phyloP scores from a whole-genome alignment of 148 eudicot species.

The Rhododendron kiyosumense region DNA sequence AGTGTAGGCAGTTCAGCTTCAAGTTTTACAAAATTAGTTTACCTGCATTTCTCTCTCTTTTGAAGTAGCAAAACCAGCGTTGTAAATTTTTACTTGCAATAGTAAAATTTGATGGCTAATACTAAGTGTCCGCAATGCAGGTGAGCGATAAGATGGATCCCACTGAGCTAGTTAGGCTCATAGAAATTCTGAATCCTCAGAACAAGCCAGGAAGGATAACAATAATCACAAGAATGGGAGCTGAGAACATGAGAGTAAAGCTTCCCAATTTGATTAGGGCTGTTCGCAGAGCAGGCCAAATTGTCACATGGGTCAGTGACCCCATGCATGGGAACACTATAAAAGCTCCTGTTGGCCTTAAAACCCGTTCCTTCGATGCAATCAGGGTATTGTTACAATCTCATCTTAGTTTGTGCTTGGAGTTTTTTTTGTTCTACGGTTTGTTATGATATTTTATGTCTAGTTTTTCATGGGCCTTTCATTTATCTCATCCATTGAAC shows the following conservation, averaged over 20 bases:
- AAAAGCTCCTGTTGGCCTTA: conserved; percentile 69
- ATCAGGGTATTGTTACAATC: conserved; percentile 43
- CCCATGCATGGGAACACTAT: conserved; percentile 82
- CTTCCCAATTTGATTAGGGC: conserved; percentile 68
- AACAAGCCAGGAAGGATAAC: conserved; percentile 76
- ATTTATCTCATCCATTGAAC: not conserved
- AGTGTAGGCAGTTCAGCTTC: not conserved
- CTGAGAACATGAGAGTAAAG: conserved; percentile 77
- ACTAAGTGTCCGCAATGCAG: conserved; percentile 19
- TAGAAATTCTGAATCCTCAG: conserved; percentile 67
- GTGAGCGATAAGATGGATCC: conserved; percentile 81
- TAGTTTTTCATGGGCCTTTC: not conserved
- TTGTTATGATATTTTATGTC: not conserved
- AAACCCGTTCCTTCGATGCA: conserved; percentile 72
- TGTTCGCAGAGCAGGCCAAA: conserved; percentile 65
- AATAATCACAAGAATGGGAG: conserved; percentile 70
- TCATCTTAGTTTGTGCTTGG: not conserved
- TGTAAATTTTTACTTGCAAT: not conserved
- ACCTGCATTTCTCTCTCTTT: not conserved
- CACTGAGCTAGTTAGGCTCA: conserved; percentile 65
- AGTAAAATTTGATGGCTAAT: not conserved
- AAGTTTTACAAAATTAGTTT: not conserved
- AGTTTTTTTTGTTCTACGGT: not conserved
- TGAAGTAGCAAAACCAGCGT: not conserved
- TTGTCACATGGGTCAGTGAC: conserved; percentile 70